Conservation (phyloP, 345 rosid species). For the Sisymbrium irio region DNA sequence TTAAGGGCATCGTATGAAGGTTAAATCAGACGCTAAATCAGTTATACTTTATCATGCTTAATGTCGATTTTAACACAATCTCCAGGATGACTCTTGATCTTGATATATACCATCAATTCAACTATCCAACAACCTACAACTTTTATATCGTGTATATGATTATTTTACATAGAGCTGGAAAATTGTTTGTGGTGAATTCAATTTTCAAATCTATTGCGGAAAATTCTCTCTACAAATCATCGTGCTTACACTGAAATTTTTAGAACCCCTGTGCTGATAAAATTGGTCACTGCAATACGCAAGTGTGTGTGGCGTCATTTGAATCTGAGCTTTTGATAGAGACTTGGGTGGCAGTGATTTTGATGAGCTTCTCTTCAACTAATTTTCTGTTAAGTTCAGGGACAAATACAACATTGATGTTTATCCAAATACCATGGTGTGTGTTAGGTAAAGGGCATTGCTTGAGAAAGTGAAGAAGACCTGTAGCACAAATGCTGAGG, state of each 20-base stretch:
- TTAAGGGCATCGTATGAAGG: no score
- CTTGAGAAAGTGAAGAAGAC: conserved; percentile 70
- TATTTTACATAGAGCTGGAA: neutral
- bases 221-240: conserved; percentile 24
- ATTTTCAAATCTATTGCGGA: neutral
- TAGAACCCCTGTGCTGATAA: neutral
- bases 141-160: neutral
- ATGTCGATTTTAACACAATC: no score
- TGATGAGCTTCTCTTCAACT: conserved; percentile 50
- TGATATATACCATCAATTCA: neutral
- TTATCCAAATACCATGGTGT: conserved; percentile 49
- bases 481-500: conserved; percentile 66
- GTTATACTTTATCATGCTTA: no score
- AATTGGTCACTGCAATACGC: conserved; percentile 62
- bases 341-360: conserved; percentile 63
- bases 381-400: conserved; percentile 55
- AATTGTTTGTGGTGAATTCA: conserved; percentile 11
- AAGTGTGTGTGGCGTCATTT: conserved; percentile 51
- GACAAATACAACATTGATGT: conserved; percentile 60
- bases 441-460: conserved; percentile 51
- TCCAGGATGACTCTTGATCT: no score
- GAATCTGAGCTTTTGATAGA: conserved; percentile 51
- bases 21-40: no score
- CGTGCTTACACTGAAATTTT: neutral
- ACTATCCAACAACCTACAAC: neutral